Evolutionary conservation across 1,139 yeast species (phyloP).

Genomic region (Taphrina betulina): DNA sequence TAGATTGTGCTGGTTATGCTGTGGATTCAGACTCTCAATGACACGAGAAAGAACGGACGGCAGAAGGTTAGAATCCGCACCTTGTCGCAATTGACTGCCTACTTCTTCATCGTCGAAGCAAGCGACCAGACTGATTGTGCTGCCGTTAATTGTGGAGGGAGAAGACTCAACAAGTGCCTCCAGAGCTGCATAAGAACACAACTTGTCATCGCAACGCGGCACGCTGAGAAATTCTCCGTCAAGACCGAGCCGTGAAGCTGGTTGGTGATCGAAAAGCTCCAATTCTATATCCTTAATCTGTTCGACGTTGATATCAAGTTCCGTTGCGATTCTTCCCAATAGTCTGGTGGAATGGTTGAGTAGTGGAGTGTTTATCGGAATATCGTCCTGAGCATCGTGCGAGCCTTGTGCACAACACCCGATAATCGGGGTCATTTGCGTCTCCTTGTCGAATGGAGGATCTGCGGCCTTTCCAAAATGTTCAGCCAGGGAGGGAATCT

Average conservation of each 20-base stretch:
- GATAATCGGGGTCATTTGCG: slow-evolving; percentile 81
- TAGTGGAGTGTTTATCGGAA: slow-evolving; percentile 40
- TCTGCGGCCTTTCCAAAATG: slow-evolving; percentile 53
- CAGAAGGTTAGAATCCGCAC: slow-evolving; percentile 88
- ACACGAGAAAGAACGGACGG: slow-evolving; percentile 53
- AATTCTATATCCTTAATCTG: slow-evolving; percentile 85
- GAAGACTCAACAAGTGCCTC: slow-evolving; percentile 64
- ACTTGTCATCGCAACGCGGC: slow-evolving; percentile 83
- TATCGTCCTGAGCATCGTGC: slow-evolving; percentile 19
- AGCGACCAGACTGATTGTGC: slow-evolving; percentile 67
- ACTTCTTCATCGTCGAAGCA: slow-evolving; percentile 94
- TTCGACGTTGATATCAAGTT: slow-evolving; percentile 53
- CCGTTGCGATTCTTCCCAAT: slow-evolving; percentile 65
- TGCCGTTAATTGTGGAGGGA: slow-evolving; percentile 43
- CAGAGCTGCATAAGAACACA: slow-evolving; percentile 53
- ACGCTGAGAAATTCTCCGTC: slow-evolving; percentile 88
- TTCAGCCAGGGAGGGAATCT: slow-evolving; percentile 93
- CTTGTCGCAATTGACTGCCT: slow-evolving; percentile 91
- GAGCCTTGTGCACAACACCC: slow-evolving; percentile 53
- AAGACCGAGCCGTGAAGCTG: slow-evolving; percentile 79
- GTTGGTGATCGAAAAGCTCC: slow-evolving; percentile 78
- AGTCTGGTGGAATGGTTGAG: slow-evolving; percentile 76
- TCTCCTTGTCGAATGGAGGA: slow-evolving; percentile 77
- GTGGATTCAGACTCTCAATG: slow-evolving; percentile 39
- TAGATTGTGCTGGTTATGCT: slow-evolving; percentile 10